These are phyloP conservation scores for Arthroderma sp. DNA, from an alignment of 2,329 filamentous ascomycete species.

Conservation along the genomic window DNA sequence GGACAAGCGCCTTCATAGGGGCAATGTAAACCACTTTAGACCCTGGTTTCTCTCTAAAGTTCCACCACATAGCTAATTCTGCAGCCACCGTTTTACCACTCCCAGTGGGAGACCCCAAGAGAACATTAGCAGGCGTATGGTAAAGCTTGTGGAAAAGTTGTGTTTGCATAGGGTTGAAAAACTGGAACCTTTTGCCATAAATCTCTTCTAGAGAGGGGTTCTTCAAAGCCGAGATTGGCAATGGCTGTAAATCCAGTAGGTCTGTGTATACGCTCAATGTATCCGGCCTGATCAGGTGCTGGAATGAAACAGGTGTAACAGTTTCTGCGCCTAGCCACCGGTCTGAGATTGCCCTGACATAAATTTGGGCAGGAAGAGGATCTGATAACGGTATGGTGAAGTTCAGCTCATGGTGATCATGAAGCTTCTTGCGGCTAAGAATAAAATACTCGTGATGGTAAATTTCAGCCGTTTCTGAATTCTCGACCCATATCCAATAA, in stretches of 20 bases:
- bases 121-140: constrained; percentile 78
- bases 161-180: constrained; percentile 98
- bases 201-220: constrained; percentile 78
- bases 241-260: constrained; percentile 75
- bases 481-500: constrained; percentile 98
- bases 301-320: constrained; percentile 87
- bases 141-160: constrained; percentile 97
- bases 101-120: constrained; percentile 89
- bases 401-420: constrained; percentile 94
- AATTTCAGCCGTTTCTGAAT: constrained; percentile 93
- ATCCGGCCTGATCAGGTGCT: constrained; percentile 92
- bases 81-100: constrained; percentile 96
- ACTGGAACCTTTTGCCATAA: constrained; percentile 79
- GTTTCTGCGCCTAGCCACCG: constrained; percentile 95
- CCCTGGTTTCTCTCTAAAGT: constrained; percentile 82
- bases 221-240: constrained; percentile 75
- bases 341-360: constrained; percentile 87
- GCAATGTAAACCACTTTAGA: constrained; percentile 98
- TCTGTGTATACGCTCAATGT: constrained; percentile 97
- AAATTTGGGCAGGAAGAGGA: constrained; percentile 87
- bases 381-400: constrained; percentile 94
- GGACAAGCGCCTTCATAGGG: constrained; percentile 96
- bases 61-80: constrained; percentile 99
- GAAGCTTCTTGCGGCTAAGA: constrained; percentile 72
- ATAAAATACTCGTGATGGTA: constrained; percentile 98